Evolutionary conservation across 2,329 filamentous ascomycete genomes (phyloP), one percentile per base, ranked within the genome.

Genomic region (Neonectria ditissima): DNA sequence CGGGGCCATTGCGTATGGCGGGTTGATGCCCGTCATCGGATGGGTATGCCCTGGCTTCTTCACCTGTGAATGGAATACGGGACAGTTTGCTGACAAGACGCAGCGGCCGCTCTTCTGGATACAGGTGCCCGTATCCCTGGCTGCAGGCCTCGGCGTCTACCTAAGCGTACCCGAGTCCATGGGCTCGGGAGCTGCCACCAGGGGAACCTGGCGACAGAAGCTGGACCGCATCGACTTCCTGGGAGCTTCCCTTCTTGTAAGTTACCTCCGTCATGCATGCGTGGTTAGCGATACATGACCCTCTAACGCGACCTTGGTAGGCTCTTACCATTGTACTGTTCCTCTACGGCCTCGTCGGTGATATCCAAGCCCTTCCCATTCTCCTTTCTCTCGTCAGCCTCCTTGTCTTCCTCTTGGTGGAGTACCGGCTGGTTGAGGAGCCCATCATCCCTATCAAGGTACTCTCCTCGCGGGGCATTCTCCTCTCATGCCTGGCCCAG

Each of bases 401-500:
- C 2, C 61, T 84, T 5, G 73, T 87, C 3, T 89, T 93, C 67
- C 74, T 89, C 1, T 56, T 87, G 6, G 86, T 90, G 65, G 93
- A 97, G 76, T 83, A 86, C 57, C 85, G 83, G 58, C 77, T 90
- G 43, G 86, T 90, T 4, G 71, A 78, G 1, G 90, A 94, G 43
- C 93, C 93, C 4, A 88, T 97, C 73, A 90, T 97, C 54, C 92
- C 93, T 1, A 80, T 94, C 52, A 78, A 84, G 1, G 84, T 96
- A 2, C 84, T 97, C 28, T 86, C 83, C 55, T 92, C 90, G 11
- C 86, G 90, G 28, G 90, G 89, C 30, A 88, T 92, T 1, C 81
- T 95, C 4, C 79, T 95, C 22, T 91, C 91, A 1, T 95, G 92
- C 73, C 73, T 94, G 22, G 86, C 90, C 1, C 92, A 93, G 53